These are phyloP conservation scores for Globisporangium carolinianum DNA, from an alignment of 352 stramenopile species.

Conservation along the genomic window DNA sequence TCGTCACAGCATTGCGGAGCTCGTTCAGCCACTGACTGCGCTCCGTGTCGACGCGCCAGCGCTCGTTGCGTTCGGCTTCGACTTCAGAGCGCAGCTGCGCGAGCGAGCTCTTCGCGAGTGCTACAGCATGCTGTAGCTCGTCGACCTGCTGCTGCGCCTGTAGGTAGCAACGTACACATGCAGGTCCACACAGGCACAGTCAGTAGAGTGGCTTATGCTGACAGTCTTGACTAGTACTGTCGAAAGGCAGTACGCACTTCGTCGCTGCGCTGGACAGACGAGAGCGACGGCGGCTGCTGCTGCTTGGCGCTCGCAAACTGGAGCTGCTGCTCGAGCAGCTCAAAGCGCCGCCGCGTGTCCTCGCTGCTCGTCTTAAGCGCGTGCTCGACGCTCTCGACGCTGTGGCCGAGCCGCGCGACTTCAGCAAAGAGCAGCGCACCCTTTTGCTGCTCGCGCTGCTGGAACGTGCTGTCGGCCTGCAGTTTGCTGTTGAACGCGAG, in stretches of 20 bases:
- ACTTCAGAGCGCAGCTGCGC: conserved; percentile 42
- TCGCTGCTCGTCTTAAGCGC: conserved; percentile 21
- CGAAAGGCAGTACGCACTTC: background rate
- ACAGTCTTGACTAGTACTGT: background rate
- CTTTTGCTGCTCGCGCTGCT: conserved; percentile 70
- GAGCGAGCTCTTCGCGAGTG: conserved; percentile 31
- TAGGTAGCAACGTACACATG: background rate
- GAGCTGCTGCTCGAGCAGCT: conserved; percentile 37
- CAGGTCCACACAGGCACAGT: no score
- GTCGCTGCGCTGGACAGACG: conserved; percentile 3
- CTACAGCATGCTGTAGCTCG: conserved; percentile 24
- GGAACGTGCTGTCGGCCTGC: conserved; percentile 36
- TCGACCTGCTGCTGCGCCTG: conserved; percentile 29
- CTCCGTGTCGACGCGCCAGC: conserved; percentile 32
- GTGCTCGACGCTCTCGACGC: conserved; percentile 32
- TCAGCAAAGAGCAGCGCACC: conserved; percentile 63
- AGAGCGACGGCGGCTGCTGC: conserved; percentile 9
- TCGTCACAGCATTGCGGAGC: conserved; percentile 17
- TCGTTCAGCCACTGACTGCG: conserved; percentile 23
- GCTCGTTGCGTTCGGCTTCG: conserved; percentile 50
- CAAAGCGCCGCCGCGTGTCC: conserved; percentile 29
- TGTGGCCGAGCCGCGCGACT: conserved; percentile 40
- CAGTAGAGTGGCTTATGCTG: no score
- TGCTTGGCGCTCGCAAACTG: conserved; percentile 17
- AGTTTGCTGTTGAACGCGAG: conserved; percentile 50